Conservation (phyloP, 2,329 filamentous ascomycete species). For the Stagonosporopsis tanaceti region DNA sequence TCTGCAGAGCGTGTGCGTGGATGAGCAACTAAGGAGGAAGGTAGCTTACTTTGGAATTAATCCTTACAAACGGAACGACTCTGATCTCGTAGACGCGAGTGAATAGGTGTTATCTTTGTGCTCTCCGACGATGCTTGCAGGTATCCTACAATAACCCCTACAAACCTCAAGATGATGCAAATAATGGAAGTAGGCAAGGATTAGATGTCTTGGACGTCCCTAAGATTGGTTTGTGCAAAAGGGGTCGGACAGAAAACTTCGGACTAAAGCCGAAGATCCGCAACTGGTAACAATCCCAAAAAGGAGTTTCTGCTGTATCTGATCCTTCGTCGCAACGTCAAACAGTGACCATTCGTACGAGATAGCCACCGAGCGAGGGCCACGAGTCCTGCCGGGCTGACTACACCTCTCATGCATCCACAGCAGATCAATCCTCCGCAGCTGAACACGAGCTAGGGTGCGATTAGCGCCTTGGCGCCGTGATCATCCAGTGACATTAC, state of each 20-base stretch:
- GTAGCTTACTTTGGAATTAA: no score
- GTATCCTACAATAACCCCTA: no score
- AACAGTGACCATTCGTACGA: not conserved
- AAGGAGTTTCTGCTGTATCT: not conserved
- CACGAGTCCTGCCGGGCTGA: constrained; percentile 3
- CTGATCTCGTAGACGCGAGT: no score
- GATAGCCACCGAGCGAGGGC: not conserved
- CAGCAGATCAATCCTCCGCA: not conserved
- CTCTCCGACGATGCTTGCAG: no score
- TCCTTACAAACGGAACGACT: no score
- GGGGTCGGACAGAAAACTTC: constrained; percentile 1
- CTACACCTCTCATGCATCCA: not conserved
- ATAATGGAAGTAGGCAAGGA: no score
- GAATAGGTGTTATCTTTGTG: no score
- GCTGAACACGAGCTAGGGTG: constrained; percentile 12
- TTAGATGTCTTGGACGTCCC: no score
- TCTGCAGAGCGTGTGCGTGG: not conserved
- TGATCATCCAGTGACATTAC: constrained; percentile 1
- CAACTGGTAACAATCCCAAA: not conserved
- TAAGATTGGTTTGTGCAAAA: not conserved
- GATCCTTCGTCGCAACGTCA: not conserved
- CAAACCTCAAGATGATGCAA: no score
- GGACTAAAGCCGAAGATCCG: not conserved
- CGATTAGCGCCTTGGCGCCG: constrained; percentile 5
- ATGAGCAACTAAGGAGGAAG: no score